Percentiles rank a stretch among this genome's conserved stretches.
Evolutionary conservation across 495 filamentous ascomycete genomes (phyloP).

Genomic region (Tirmania nivea): DNA sequence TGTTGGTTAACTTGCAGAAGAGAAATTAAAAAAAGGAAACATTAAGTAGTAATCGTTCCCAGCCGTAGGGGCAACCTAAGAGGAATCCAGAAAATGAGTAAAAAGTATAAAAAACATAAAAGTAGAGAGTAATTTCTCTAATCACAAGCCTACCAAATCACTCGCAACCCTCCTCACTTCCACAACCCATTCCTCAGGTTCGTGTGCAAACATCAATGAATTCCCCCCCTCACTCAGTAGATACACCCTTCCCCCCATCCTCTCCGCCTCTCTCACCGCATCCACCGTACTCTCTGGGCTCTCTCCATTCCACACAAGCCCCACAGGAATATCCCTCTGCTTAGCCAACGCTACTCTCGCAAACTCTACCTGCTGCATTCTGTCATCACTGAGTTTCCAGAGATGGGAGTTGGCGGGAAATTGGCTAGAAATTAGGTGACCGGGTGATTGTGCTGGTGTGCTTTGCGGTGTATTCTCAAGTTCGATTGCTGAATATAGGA

Average conservation of each 20-base stretch:
- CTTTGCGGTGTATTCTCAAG: neutral
- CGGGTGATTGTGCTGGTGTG: neutral
- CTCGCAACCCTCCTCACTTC: neutral
- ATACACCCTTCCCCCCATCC: slow-evolving; percentile 13
- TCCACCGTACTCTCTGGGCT: neutral
- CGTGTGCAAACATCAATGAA: neutral
- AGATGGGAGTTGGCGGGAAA: neutral
- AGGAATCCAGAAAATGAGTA: too few species aligned
- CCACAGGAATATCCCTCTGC: neutral
- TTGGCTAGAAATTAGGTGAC: too few species aligned
- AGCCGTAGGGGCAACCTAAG: too few species aligned
- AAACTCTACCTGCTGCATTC: neutral
- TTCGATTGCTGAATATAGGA: neutral
- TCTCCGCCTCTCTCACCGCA: slow-evolving; percentile 3
- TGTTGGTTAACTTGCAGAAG: neutral
- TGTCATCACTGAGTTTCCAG: neutral
- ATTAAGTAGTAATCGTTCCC: neutral
- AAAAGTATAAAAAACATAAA: neutral
- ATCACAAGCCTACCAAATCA: neutral
- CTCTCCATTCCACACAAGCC: neutral
- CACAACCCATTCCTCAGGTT: neutral
- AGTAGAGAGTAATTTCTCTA: neutral
- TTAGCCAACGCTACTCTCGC: neutral
- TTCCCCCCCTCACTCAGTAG: slow-evolving; percentile 9
- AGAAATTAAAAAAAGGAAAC: neutral